Evolutionary conservation across 108 stramenopile species (phyloP).

Genomic region (Nannochloropsis gaditana): DNA sequence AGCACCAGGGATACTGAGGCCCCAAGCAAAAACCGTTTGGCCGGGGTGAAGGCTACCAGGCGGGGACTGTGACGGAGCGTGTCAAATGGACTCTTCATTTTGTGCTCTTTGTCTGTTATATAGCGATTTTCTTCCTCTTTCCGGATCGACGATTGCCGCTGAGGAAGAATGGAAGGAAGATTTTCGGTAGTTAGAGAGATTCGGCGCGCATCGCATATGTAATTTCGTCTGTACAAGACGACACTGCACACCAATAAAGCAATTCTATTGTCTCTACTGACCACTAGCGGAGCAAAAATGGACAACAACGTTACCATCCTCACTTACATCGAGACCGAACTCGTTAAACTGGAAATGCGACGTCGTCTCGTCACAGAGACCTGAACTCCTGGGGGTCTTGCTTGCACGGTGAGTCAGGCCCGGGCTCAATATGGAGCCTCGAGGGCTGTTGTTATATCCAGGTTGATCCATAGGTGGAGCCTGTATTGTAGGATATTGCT

Average conservation of each 20-base stretch:
- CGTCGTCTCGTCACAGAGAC: background rate
- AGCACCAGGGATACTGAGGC: background rate
- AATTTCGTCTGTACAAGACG: too few relatives aligned
- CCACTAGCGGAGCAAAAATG: too few relatives aligned
- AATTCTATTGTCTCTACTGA: too few relatives aligned
- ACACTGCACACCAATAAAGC: too few relatives aligned
- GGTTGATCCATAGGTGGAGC: background rate
- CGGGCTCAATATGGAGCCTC: slow-evolving; percentile 14
- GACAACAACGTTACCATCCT: background rate
- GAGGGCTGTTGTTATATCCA: slow-evolving; percentile 5
- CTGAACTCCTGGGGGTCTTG: slow-evolving; percentile 19
- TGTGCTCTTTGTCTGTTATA: background rate
- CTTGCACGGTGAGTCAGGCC: background rate
- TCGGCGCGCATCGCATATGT: too few relatives aligned
- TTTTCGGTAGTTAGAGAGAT: too few relatives aligned
- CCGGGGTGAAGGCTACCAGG: background rate
- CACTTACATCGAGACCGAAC: background rate
- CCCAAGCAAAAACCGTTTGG: background rate
- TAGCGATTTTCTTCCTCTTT: background rate
- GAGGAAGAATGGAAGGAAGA: background rate
- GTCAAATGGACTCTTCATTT: background rate
- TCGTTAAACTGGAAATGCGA: slow-evolving; percentile 20
- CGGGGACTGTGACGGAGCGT: background rate
- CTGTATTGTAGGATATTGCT: too few relatives aligned
- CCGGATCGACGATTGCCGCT: background rate